Evolutionary conservation across 805 yeast species (phyloP).

Genomic region (Cyberlindnera euphorbiiphila): DNA sequence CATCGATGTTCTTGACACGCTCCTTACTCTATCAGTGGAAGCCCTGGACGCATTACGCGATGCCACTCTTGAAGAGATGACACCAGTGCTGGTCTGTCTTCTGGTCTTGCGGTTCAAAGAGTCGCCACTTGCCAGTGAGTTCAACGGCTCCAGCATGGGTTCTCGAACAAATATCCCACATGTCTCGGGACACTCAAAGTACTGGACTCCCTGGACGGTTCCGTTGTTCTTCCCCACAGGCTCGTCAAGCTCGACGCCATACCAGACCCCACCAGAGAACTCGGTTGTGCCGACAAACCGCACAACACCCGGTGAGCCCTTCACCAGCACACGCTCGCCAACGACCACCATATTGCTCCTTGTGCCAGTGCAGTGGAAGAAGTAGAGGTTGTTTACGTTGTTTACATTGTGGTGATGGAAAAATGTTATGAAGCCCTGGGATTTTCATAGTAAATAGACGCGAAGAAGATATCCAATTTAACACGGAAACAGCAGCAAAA

Average conservation of each 20-base stretch:
- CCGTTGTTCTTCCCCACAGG: constrained; percentile 85
- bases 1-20: not conserved
- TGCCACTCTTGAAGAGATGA: not conserved
- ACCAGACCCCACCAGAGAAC: constrained; percentile 69
- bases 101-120: not conserved
- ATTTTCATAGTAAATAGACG: too few species aligned
- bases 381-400: too few species aligned
- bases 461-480: too few species aligned
- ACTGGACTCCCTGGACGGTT: constrained; percentile 50
- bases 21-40: not conserved
- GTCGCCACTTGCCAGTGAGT: not conserved
- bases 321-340: constrained; percentile 20
- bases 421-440: too few species aligned
- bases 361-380: too few species aligned
- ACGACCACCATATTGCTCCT: constrained; percentile 11
- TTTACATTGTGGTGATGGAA: too few species aligned
- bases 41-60: not conserved
- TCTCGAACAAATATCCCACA: constrained; percentile 50
- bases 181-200: constrained; percentile 57
- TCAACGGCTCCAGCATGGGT: constrained; percentile 22
- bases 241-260: constrained; percentile 74
- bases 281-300: constrained; percentile 49
- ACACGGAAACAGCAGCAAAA: too few species aligned
- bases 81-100: constrained; percentile 4
- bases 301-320: constrained; percentile 37